phyloP scores from a whole-genome alignment of 805 yeast genomes.

The Candida ipomoeae region DNA sequence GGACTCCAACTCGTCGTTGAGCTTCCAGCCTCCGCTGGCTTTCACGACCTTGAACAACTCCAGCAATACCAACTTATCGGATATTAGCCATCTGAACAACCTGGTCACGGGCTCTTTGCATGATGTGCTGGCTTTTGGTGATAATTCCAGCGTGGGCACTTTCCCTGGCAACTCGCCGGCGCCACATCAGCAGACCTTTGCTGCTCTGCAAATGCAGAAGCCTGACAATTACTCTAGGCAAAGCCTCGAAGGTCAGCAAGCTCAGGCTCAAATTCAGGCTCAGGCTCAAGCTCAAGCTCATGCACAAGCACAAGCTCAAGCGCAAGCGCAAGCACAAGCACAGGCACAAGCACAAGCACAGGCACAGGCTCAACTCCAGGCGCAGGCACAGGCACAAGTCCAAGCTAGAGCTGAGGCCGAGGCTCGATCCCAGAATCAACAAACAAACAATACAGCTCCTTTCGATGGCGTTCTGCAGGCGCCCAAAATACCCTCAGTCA shows the following conservation, averaged over 20 bases:
- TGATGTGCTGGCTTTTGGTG: conserved; percentile 8
- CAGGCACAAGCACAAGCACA: background rate
- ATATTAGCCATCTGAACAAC: conserved; percentile 25
- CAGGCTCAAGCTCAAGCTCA: conserved; percentile 1
- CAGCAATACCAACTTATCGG: conserved; percentile 39
- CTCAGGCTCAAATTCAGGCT: background rate
- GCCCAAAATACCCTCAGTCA: conserved; percentile 1
- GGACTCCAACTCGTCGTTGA: conserved; percentile 28
- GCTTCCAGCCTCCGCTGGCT: conserved; percentile 38
- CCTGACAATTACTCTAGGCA: background rate
- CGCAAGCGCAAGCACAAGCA: background rate
- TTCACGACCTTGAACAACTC: conserved; percentile 39
- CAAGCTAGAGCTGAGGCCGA: background rate
- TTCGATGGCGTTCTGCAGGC: background rate
- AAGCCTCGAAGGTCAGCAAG: background rate
- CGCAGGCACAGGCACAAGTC: background rate
- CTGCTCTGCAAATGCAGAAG: background rate
- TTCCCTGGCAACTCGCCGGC: conserved; percentile 5
- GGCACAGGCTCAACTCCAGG: background rate
- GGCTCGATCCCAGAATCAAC: background rate
- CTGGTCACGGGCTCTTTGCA: conserved; percentile 8
- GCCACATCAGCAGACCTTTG: background rate
- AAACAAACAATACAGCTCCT: background rate
- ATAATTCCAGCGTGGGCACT: conserved; percentile 7
- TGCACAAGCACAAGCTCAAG: conserved; percentile 6